Evolutionary conservation across 2,329 filamentous ascomycete species (phyloP).

Genomic region (Fusarium hostae): DNA sequence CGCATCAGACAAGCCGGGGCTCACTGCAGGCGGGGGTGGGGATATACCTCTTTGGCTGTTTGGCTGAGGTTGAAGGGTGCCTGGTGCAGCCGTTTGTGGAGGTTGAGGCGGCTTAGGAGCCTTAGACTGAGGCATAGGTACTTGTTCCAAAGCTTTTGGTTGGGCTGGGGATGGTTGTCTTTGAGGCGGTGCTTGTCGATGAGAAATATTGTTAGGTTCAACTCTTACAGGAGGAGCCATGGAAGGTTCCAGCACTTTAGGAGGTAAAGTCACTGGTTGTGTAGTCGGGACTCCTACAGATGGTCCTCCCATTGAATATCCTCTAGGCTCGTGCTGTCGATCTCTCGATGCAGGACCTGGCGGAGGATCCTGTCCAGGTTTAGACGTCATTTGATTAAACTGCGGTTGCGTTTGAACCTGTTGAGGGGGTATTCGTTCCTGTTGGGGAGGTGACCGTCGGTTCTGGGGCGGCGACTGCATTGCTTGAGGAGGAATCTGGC

Average conservation of each 20-base stretch:
- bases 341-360: not conserved
- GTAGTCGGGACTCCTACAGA: not conserved
- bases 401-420: not conserved
- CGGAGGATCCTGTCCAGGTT: not conserved
- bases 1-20: constrained; percentile 28
- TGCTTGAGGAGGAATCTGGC: not conserved
- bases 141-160: not conserved
- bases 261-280: not conserved
- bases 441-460: not conserved
- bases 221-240: not conserved
- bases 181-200: not conserved
- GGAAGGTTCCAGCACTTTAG: not conserved
- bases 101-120: not conserved
- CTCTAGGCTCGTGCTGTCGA: not conserved
- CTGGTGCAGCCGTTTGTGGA: not conserved
- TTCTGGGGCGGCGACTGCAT: not conserved
- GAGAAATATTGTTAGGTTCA: not conserved
- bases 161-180: not conserved
- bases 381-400: not conserved
- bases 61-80: not conserved
- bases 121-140: not conserved
- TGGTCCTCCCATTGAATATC: not conserved
- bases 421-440: not conserved
- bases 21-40: constrained; percentile 21
- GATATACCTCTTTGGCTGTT: not conserved